phyloP scores from a whole-genome alignment of 305 asterid species.

The Caryopteris hybrid region DNA sequence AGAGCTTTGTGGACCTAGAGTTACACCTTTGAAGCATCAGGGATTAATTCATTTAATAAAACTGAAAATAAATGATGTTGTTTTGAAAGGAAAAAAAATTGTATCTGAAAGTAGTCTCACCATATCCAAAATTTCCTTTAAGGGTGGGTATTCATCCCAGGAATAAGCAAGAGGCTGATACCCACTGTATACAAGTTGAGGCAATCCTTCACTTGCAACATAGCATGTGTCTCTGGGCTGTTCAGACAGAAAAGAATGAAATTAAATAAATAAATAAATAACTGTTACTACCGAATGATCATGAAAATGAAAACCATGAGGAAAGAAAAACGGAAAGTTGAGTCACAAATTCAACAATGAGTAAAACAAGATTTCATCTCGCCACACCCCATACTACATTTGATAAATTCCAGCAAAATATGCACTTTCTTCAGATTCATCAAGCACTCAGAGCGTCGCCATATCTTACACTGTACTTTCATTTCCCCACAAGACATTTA shows the following conservation, averaged over 20 bases:
- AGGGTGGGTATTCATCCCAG: slow-evolving; percentile 89
- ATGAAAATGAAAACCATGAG: background rate
- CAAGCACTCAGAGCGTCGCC: background rate
- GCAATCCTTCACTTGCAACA: slow-evolving; percentile 67
- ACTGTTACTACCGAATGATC: background rate
- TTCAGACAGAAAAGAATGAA: background rate
- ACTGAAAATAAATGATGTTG: background rate
- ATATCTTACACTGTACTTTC: background rate
- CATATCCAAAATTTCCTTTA: slow-evolving; percentile 63
- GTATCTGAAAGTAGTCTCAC: slow-evolving; percentile 33
- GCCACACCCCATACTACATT: background rate
- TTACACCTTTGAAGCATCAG: slow-evolving; percentile 20
- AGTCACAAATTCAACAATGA: background rate
- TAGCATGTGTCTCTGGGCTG: slow-evolving; percentile 94
- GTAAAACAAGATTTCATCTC: background rate
- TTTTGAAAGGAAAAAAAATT: background rate
- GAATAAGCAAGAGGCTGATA: slow-evolving; percentile 75
- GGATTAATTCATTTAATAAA: background rate
- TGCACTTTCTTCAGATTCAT: background rate
- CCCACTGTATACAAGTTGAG: slow-evolving; percentile 73
- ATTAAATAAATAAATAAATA: background rate
- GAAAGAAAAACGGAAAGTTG: background rate
- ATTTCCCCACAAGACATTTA: background rate
- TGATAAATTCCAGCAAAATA: background rate
- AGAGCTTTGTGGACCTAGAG: slow-evolving; percentile 67